Evolutionary conservation across 768 basidiomycete genomes (phyloP).

Genomic region (Calocybe indica): DNA sequence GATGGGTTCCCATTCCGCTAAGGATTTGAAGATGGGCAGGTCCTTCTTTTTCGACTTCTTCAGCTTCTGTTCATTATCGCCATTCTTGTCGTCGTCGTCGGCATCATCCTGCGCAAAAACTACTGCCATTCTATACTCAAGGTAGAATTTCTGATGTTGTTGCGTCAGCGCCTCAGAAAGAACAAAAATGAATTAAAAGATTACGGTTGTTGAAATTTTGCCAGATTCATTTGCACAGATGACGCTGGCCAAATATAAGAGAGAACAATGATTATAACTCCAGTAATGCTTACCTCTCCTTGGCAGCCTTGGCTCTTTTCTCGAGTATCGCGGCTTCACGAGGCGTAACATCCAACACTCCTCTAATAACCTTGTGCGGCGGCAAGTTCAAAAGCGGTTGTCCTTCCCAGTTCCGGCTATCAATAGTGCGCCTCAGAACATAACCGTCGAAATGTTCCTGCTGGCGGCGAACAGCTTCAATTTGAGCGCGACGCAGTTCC

Average conservation of each 20-base stretch:
- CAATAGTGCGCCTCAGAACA: not conserved
- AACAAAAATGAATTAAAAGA: not conserved
- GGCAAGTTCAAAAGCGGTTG: not conserved
- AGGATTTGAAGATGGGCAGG: constrained; percentile 3
- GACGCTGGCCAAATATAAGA: not conserved
- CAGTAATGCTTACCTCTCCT: not conserved
- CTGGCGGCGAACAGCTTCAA: not conserved
- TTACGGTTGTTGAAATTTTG: not conserved
- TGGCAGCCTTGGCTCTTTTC: not conserved
- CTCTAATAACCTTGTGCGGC: not conserved
- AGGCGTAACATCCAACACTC: not conserved
- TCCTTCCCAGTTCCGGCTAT: not conserved
- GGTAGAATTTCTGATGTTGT: constrained; percentile 11
- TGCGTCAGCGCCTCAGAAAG: not conserved
- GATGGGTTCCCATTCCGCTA: constrained; percentile 8
- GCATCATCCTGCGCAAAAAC: constrained; percentile 2
- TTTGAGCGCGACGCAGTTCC: not conserved
- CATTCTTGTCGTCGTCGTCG: too few species aligned
- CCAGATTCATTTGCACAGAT: not conserved
- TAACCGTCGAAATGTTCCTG: not conserved
- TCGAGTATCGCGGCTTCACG: not conserved
- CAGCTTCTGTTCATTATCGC: too few species aligned
- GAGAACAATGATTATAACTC: not conserved
- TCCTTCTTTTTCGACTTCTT: not conserved
- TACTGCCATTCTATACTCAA: constrained; percentile 8